phyloP scores from a whole-genome alignment of 129 eudicot genomes.

The Erigeron canadensis region DNA sequence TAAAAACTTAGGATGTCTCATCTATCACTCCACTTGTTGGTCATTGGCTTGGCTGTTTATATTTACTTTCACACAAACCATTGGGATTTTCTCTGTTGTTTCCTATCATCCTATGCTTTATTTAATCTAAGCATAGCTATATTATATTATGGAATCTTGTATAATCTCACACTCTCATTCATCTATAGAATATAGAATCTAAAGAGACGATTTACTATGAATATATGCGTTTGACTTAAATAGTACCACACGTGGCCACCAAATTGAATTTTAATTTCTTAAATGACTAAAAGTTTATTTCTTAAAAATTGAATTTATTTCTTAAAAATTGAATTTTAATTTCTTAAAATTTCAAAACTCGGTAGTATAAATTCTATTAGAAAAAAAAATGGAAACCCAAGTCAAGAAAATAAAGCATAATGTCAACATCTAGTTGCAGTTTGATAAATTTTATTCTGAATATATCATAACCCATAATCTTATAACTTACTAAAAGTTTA shows the following conservation, averaged over 20 bases:
- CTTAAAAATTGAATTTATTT: not conserved
- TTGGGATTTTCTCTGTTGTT: too few relatives aligned
- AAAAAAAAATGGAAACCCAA: too few relatives aligned
- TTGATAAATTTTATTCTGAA: too few relatives aligned
- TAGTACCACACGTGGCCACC: not conserved
- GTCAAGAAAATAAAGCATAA: too few relatives aligned
- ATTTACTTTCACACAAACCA: conserved; percentile 1
- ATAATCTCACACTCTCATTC: not conserved
- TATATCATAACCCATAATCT: too few relatives aligned
- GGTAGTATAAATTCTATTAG: too few relatives aligned
- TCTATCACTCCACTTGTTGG: too few relatives aligned
- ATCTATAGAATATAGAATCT: conserved; percentile 3
- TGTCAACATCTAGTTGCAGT: too few relatives aligned
- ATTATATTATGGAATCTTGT: too few relatives aligned
- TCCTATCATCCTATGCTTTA: not conserved
- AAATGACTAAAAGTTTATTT: not conserved
- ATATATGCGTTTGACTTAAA: conserved; percentile 14
- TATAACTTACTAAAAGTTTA: too few relatives aligned
- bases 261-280: not conserved
- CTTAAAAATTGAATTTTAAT: not conserved
- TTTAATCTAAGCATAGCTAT: not conserved
- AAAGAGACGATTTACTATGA: conserved; percentile 1
- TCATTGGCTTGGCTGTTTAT: too few relatives aligned
- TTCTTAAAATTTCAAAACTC: not conserved
- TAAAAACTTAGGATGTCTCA: too few relatives aligned